A percentile compares a stretch with the other conserved stretches of the same genome.
Conservation (phyloP, 495 filamentous ascomycete species). For the Trichoderma erinaceum region DNA sequence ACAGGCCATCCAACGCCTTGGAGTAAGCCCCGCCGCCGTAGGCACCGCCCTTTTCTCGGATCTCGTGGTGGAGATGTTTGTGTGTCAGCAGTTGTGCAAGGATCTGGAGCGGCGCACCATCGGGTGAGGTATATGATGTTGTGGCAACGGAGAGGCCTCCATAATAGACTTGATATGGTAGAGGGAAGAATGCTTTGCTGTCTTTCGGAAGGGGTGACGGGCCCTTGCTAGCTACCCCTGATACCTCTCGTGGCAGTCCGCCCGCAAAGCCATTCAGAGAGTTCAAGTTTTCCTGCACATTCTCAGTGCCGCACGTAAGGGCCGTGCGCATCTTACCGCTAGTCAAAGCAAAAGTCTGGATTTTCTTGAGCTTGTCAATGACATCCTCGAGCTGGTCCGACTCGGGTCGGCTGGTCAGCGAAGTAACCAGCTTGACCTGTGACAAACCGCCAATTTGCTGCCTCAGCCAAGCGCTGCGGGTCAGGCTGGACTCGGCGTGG, state of each 20-base stretch:
- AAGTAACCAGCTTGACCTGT: conserved; percentile 80
- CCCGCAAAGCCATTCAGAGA: conserved; percentile 67
- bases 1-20: conserved; percentile 69
- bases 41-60: conserved; percentile 94
- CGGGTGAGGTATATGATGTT: conserved; percentile 71
- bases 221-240: not conserved
- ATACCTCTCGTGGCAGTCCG: conserved; percentile 39
- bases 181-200: conserved; percentile 79
- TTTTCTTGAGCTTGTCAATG: conserved; percentile 78
- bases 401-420: conserved; percentile 45
- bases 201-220: conserved; percentile 32
- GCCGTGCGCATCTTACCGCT: conserved; percentile 63
- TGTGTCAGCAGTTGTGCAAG: conserved; percentile 93
- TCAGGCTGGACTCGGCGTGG: conserved; percentile 74
- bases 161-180: conserved; percentile 97
- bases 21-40: conserved; percentile 90
- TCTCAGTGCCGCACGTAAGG: conserved; percentile 77
- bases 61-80: conserved; percentile 94
- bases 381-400: conserved; percentile 64
- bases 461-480: conserved; percentile 57
- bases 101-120: conserved; percentile 74
- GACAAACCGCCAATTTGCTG: conserved; percentile 83
- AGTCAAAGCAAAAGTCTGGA: conserved; percentile 67
- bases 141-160: conserved; percentile 74
- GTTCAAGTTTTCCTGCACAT: conserved; percentile 60